Conservation (phyloP, 2,329 filamentous ascomycete species). For the Myriangium duriaei region DNA sequence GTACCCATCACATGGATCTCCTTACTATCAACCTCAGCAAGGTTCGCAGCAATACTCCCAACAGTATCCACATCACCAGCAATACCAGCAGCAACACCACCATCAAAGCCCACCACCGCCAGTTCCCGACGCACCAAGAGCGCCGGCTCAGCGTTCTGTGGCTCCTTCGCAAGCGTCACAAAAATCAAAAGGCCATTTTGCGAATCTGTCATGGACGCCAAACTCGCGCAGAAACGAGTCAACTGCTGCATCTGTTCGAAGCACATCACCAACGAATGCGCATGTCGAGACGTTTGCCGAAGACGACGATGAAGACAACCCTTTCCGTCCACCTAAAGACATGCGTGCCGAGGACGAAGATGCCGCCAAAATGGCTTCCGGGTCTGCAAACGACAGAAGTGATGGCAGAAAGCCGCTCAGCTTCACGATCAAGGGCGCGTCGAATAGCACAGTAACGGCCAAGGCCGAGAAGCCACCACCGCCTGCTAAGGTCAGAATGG, state of each 20-base stretch:
- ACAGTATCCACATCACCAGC: slow-evolving; percentile 37
- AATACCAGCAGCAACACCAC: slow-evolving; percentile 23
- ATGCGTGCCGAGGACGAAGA: slow-evolving; percentile 50
- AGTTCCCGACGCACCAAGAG: slow-evolving; percentile 30
- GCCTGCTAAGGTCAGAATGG: slow-evolving; percentile 14
- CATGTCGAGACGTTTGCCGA: slow-evolving; percentile 14
- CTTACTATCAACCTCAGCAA: slow-evolving; percentile 16
- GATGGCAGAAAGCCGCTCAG: slow-evolving; percentile 46
- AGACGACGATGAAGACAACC: slow-evolving; percentile 45
- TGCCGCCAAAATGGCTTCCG: slow-evolving; percentile 21
- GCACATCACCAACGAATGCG: slow-evolving; percentile 18
- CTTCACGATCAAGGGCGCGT: slow-evolving; percentile 71
- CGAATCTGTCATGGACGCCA: slow-evolving; percentile 61
- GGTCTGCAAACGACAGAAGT: slow-evolving; percentile 12
- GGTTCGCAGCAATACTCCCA: slow-evolving; percentile 3
- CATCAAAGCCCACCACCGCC: slow-evolving; percentile 30
- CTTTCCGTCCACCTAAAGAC: slow-evolving; percentile 53
- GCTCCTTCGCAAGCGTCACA: slow-evolving; percentile 23
- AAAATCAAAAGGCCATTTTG: slow-evolving; percentile 49
- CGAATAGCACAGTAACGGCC: background rate
- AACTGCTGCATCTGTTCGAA: slow-evolving; percentile 16
- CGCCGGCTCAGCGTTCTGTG: slow-evolving; percentile 36
- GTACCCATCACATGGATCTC: slow-evolving; percentile 22
- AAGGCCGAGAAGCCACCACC: slow-evolving; percentile 14
- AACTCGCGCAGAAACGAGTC: slow-evolving; percentile 18